Percentiles rank a stretch among this genome's conserved stretches.
phyloP scores from a whole-genome alignment of 1,284 basidiomycete genomes.

The Rhodotorula sp. region DNA sequence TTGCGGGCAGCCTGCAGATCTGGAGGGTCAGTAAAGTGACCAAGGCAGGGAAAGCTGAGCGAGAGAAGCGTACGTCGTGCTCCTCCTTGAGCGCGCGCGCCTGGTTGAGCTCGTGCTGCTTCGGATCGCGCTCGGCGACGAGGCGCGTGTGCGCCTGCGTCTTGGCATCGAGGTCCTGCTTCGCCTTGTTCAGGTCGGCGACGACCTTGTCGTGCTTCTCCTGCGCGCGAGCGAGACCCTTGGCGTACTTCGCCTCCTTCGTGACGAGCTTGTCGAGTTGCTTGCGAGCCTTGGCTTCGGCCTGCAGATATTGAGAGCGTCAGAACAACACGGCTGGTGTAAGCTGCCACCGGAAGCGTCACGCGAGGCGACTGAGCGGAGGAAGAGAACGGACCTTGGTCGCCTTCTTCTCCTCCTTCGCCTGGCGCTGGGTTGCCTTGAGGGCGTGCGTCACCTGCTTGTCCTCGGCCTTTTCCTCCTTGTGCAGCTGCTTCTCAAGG shows the following conservation, averaged over 20 bases:
- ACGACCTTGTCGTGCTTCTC: conserved; percentile 26
- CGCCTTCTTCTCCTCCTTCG: conserved; percentile 34
- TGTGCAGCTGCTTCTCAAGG: conserved; percentile 26
- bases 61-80: conserved; percentile 24
- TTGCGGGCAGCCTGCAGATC: conserved; percentile 11
- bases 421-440: conserved; percentile 18
- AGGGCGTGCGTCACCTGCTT: conserved; percentile 22
- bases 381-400: conserved; percentile 18
- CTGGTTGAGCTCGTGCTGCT: conserved; percentile 19
- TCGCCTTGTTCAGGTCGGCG: conserved; percentile 23
- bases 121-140: conserved; percentile 12
- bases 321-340: no score
- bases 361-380: no score
- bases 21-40: not conserved
- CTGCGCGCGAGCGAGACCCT: conserved; percentile 18
- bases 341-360: no score
- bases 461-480: conserved; percentile 33
- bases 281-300: conserved; percentile 32
- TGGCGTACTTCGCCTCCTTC: conserved; percentile 32
- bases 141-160: conserved; percentile 20
- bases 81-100: conserved; percentile 20
- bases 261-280: conserved; percentile 22
- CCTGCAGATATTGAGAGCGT: not conserved
- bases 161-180: conserved; percentile 17
- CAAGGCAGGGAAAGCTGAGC: not conserved